Evolutionary conservation across 768 basidiomycete genomes (phyloP), one percentile per base, ranked within the genome.

Genomic region (Baorangia bicolor): DNA sequence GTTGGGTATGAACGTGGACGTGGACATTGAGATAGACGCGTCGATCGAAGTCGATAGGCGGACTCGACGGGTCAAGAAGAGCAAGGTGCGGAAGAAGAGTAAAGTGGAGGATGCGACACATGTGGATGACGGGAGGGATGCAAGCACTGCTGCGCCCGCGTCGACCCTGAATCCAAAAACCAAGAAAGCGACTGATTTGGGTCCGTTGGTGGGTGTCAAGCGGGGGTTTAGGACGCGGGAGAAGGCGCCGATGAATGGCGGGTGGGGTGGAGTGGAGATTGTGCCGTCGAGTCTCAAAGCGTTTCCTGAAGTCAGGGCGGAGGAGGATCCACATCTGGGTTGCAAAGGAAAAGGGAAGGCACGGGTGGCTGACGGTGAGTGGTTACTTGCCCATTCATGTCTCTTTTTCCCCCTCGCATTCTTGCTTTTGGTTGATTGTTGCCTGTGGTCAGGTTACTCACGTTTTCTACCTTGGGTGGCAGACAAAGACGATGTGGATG

Each of bases 221-320:
- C 72, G 88, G 5, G 86, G 88, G 3, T 87, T 89, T 58, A 73
- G 77, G 62, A 85, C 87, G 21, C 69, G 78, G 42, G 87, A 87
- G 67, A 74, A 75, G 60, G 73, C 79, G 2, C 81, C 81, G 8
- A 74, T 73, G 52, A 79, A 78, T 39, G 84, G 87, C 1, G 87
- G 88, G 4, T 77, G 88, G 72, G 77, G 80, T 21, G 85, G 85
- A 0, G 79, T 86, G 27, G 85, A 86, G 73, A 77, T 86, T 71
- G 74, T 80, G 12, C 64, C 74, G 5, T 65, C 64, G 23, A 63
- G 69, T 51, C 52, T 69, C 14, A 27, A 13, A 18, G 28, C 64
- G 5, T 68, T 47, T 53, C 63, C 61, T 40, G 55, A 58, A 7
- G 43, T 62, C 21, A 28, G 27, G n/a, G 9, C 0, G 31, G 69